Base-by-base conservation (phyloP, 2,329 filamentous ascomycete species). In the Lizonia empirigonia region DNA sequence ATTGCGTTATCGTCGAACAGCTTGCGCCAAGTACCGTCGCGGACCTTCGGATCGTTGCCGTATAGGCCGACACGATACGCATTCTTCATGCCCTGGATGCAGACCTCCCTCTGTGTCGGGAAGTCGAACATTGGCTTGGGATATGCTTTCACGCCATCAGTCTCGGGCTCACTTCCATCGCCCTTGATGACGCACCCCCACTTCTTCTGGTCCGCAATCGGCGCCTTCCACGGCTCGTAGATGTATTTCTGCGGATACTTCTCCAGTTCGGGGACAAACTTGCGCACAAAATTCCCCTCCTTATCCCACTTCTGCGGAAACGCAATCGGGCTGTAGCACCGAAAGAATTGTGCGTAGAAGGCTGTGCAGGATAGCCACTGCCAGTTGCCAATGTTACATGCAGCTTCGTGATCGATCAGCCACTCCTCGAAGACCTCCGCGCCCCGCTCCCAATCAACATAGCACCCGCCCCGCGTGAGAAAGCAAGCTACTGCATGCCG, bases 51-150 rank as follows among this genome's bases (percentile, higher is more conserved):
- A 65, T 89, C 79, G 56, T 87, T 78, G 0, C 89, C 88, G 62
- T 87, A 80, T 19, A 91, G 63, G 0, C 83, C 83, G 1, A 87
- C 78, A 6, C 77, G 67, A 67, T 90, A 91, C 0, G 88, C 88
- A 36, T 80, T 79, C 76, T 90, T 91, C 82, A 91, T 85, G 0
- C 82, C 83, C 32, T 81, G 73, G 1, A 91, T 74, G 62, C 89
- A 91, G 2, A 82, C 73, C 6, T 80, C 77, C 44, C 86, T 80
- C 59, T 85, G 76, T 67, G 84, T 79, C 15, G 76, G 68, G 64
- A 91, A 92, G 71, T 91, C 87, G 67, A 92, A 89, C 82, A 91
- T 91, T 1, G 87, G 87, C 66, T 86, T 86, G 1, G 88, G 87
- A 68, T 91, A 92, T 1, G 73, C 53, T 27, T 65, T 70, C 16